Evolutionary conservation across 1,139 yeast genomes (phyloP).

Genomic region (Lodderomyces elongisporus): DNA sequence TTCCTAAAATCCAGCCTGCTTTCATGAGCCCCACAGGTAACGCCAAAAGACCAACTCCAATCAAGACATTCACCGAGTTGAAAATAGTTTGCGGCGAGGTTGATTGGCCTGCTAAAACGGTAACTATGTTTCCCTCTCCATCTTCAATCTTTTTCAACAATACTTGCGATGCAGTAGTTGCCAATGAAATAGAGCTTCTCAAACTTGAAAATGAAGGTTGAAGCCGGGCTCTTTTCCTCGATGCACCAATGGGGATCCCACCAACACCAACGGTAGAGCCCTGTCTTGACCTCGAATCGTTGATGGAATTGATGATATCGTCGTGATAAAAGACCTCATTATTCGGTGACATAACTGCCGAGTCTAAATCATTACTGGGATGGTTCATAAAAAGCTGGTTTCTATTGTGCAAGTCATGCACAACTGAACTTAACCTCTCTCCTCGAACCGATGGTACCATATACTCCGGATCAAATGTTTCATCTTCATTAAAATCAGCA

Average conservation of each 20-base stretch:
- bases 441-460: conserved; percentile 64
- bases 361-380: conserved; percentile 10
- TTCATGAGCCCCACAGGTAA: conserved; percentile 44
- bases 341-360: conserved; percentile 13
- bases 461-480: conserved; percentile 66
- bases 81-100: conserved; percentile 48
- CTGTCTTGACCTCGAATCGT: conserved; percentile 28
- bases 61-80: conserved; percentile 44
- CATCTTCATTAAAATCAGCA: conserved; percentile 41
- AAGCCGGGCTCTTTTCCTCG: conserved; percentile 5
- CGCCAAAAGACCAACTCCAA: conserved; percentile 48
- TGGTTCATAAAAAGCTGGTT: conserved; percentile 25
- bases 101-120: conserved; percentile 76
- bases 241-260: conserved; percentile 20
- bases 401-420: conserved; percentile 28
- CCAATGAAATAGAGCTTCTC: conserved; percentile 30
- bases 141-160: conserved; percentile 65
- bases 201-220: conserved; percentile 34
- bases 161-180: conserved; percentile 50
- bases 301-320: conserved; percentile 29
- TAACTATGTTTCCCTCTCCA: conserved; percentile 66
- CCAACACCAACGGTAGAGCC: conserved; percentile 17
- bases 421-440: conserved; percentile 55
- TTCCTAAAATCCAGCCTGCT: conserved; percentile 44
- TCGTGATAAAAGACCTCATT: conserved; percentile 42